Evolutionary conservation across 2,329 filamentous ascomycete genomes (phyloP).

Genomic region (Xylaria hypoxylon): DNA sequence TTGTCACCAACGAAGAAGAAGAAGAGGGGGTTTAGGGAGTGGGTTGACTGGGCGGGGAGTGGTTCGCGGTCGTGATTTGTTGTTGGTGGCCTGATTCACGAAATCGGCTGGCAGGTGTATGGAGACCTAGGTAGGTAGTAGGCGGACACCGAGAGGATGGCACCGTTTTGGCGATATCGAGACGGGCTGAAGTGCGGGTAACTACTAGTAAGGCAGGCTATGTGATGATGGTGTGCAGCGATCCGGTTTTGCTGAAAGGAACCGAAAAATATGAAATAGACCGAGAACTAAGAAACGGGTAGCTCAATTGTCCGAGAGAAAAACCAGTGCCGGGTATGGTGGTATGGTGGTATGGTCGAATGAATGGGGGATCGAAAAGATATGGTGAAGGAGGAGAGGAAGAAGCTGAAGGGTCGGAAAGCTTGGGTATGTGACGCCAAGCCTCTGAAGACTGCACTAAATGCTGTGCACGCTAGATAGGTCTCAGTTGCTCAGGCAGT

Average conservation of each 20-base stretch:
- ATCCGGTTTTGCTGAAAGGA: slow-evolving; percentile 17
- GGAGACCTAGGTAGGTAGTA: slow-evolving; percentile 14
- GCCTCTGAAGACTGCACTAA: slow-evolving; percentile 33
- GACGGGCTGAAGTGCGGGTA: slow-evolving; percentile 17
- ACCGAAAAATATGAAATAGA: neutral
- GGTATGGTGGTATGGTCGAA: neutral
- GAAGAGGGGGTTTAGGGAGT: slow-evolving; percentile 11
- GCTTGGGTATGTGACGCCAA: slow-evolving; percentile 50
- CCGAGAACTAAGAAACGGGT: slow-evolving; percentile 6
- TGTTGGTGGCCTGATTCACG: slow-evolving; percentile 35
- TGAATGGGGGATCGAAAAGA: neutral
- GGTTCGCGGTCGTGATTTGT: slow-evolving; percentile 31
- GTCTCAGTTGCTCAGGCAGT: slow-evolving; percentile 17
- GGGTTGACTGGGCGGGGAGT: slow-evolving; percentile 24
- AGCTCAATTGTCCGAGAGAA: slow-evolving; percentile 21
- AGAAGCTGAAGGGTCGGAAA: slow-evolving; percentile 39
- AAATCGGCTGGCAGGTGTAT: slow-evolving; percentile 23
- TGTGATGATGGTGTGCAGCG: slow-evolving; percentile 18
- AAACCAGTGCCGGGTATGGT: too few relatives aligned
- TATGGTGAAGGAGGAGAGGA: slow-evolving; percentile 8
- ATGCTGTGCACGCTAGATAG: slow-evolving; percentile 32
- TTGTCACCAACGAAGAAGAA: slow-evolving; percentile 27
- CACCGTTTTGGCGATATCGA: slow-evolving; percentile 13
- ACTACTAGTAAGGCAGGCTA: neutral
- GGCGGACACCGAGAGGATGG: slow-evolving; percentile 31